phyloP scores from a whole-genome alignment of 2,329 filamentous ascomycete species.

The Curvularia verruculosa region DNA sequence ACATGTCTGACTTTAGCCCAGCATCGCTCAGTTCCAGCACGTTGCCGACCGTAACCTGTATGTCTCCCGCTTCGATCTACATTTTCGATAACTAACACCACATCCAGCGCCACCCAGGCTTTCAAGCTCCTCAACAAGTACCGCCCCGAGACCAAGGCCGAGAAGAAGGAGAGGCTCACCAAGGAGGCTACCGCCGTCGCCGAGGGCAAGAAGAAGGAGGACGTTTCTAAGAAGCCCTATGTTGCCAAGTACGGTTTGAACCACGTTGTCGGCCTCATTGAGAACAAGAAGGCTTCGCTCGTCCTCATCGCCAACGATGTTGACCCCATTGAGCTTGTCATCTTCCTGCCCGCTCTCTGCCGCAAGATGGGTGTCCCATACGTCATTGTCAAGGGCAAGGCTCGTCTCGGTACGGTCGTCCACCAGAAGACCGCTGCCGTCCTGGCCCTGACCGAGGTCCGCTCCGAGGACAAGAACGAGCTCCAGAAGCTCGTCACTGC shows the following conservation, averaged over 20 bases:
- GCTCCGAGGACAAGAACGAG: constrained; percentile 97
- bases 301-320: constrained; percentile 99
- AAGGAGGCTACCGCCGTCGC: constrained; percentile 98
- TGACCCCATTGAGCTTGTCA: constrained; percentile 98
- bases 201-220: constrained; percentile 99
- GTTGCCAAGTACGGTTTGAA: constrained; percentile 99
- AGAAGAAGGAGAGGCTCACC: constrained; percentile 99
- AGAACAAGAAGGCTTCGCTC: constrained; percentile 98
- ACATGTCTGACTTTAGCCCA: not conserved
- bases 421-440: constrained; percentile 99
- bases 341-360: constrained; percentile 98
- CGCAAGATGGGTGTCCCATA: constrained; percentile 99
- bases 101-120: constrained; percentile 75
- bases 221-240: constrained; percentile 99
- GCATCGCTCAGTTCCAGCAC: constrained; percentile 94
- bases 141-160: constrained; percentile 96
- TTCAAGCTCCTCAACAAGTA: constrained; percentile 99
- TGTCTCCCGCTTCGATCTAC: not conserved
- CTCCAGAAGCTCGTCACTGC: constrained; percentile 94
- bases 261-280: constrained; percentile 71
- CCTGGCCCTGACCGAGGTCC: constrained; percentile 93
- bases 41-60: constrained; percentile 68
- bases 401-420: constrained; percentile 95
- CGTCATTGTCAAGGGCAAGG: constrained; percentile 99
- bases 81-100: not conserved